Conservation (phyloP, 2,329 filamentous ascomycete species). For the Periconia sp. region DNA sequence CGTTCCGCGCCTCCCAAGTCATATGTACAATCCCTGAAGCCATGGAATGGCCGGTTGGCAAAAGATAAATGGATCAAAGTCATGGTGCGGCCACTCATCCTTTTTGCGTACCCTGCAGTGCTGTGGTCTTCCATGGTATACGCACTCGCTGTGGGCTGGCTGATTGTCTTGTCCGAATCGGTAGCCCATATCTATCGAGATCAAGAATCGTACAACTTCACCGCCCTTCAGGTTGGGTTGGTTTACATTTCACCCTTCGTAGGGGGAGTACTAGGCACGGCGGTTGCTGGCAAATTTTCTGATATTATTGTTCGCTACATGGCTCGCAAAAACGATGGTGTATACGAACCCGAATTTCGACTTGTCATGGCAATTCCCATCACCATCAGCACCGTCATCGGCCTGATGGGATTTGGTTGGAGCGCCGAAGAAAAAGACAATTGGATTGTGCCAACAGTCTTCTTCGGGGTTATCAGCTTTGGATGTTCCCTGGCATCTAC, state of each 20-base stretch:
- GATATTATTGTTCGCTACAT: constrained; percentile 83
- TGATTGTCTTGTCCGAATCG: constrained; percentile 91
- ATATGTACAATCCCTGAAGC: constrained; percentile 72
- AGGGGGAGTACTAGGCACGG: constrained; percentile 73
- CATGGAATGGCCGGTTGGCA: constrained; percentile 74
- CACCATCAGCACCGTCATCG: constrained; percentile 74
- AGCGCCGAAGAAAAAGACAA: constrained; percentile 71
- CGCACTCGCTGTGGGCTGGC: constrained; percentile 86
- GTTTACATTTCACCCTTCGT: constrained; percentile 90
- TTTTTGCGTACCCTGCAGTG: constrained; percentile 85
- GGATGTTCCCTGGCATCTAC: constrained; percentile 89
- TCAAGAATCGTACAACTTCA: constrained; percentile 74
- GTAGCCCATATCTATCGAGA: constrained; percentile 78
- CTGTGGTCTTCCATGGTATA: constrained; percentile 88
- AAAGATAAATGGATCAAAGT: constrained; percentile 79
- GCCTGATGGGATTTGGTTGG: constrained; percentile 97
- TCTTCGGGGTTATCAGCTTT: constrained; percentile 90
- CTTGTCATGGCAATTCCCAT: constrained; percentile 72
- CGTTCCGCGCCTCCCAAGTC: constrained; percentile 68
- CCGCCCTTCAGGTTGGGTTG: constrained; percentile 75
- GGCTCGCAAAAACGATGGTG: constrained; percentile 81
- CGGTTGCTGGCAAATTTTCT: constrained; percentile 83
- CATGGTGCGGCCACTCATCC: constrained; percentile 76
- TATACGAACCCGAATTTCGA: constrained; percentile 89
- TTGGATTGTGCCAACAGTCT: constrained; percentile 91